Conservation (phyloP, 257 asterid genomes). For the Anisodus acutangulus region DNA sequence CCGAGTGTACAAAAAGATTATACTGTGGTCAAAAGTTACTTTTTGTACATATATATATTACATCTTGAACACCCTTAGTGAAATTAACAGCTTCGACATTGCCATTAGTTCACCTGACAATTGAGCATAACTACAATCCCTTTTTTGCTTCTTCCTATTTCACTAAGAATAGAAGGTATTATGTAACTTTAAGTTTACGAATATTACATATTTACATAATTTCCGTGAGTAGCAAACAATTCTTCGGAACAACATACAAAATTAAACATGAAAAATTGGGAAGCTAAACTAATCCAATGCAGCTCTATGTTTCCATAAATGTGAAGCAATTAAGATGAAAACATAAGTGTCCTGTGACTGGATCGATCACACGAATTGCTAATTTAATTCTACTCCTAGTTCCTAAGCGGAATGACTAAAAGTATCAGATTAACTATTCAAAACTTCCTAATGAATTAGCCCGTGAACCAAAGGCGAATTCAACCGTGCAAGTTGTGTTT, state of each 20-base stretch:
- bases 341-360: background rate
- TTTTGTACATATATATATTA: too few relatives aligned
- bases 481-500: too few relatives aligned
- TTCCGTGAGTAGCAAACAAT: background rate
- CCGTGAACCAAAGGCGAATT: accelerated
- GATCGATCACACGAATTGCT: background rate
- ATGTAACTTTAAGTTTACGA: background rate
- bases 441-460: background rate
- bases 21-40: too few relatives aligned
- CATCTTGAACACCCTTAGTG: too few relatives aligned
- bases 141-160: background rate
- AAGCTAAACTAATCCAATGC: background rate
- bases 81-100: too few relatives aligned
- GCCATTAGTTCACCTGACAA: too few relatives aligned
- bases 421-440: background rate
- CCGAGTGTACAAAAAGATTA: too few relatives aligned
- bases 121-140: background rate
- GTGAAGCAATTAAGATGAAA: background rate
- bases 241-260: background rate
- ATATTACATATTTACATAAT: background rate
- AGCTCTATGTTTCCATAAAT: background rate
- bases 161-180: too few relatives aligned
- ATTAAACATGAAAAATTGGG: background rate
- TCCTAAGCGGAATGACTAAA: background rate
- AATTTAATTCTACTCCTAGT: background rate